Evolutionary conservation across 1,139 yeast species (phyloP).

Genomic region (Meyerozyma guilliermondii): DNA sequence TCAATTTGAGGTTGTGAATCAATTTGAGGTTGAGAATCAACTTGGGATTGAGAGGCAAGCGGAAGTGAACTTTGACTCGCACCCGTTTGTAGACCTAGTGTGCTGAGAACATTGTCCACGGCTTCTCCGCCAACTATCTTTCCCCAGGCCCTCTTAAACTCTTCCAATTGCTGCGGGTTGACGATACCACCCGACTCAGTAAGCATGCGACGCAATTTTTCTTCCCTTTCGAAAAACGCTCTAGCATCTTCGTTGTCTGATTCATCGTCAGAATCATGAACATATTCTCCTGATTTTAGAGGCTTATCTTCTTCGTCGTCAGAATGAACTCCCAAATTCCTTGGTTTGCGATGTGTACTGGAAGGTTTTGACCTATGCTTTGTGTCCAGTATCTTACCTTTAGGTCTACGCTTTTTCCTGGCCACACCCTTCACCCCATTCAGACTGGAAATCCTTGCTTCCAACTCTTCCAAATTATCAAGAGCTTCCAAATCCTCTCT

Average conservation of each 20-base stretch:
- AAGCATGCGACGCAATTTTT: constrained; percentile 41
- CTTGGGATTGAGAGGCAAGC: too few species aligned
- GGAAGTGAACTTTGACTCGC: not conserved
- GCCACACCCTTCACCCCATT: constrained; percentile 20
- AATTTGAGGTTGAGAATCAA: not conserved
- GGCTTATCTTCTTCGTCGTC: constrained; percentile 16
- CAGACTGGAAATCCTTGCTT: constrained; percentile 13
- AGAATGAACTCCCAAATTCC: constrained; percentile 13
- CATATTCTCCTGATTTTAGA: constrained; percentile 46
- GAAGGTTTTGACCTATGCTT: not conserved
- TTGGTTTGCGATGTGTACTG: constrained; percentile 14
- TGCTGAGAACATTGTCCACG: not conserved
- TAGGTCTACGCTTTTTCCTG: constrained; percentile 11
- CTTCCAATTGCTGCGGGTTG: constrained; percentile 30
- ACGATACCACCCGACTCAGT: constrained; percentile 38
- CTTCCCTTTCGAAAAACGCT: constrained; percentile 57
- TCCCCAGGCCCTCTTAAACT: constrained; percentile 36
- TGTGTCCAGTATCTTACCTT: not conserved
- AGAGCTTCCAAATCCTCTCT: constrained; percentile 21
- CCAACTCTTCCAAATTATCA: constrained; percentile 30
- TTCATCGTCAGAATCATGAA: constrained; percentile 64
- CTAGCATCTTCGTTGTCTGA: constrained; percentile 54
- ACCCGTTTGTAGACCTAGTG: not conserved
- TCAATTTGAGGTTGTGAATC: not conserved
- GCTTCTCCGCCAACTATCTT: not conserved